phyloP scores from a whole-genome alignment of 164 flowering plant genomes.

The Magnolia sinica region DNA sequence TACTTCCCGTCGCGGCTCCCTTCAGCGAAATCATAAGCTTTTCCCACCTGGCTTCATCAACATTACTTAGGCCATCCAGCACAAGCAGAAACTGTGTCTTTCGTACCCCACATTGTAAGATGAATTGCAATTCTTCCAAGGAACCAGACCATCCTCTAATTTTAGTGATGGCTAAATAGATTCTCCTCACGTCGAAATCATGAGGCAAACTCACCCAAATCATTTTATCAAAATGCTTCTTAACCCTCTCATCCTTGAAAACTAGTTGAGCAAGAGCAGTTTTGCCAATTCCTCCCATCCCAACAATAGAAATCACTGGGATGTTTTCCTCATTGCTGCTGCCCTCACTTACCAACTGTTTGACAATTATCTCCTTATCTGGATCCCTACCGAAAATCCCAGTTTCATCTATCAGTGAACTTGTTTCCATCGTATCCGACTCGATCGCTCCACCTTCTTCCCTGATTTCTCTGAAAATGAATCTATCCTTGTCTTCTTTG shows the following conservation, averaged over 20 bases:
- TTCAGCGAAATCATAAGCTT: background rate
- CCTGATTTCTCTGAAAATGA: background rate
- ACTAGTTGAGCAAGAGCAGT: background rate
- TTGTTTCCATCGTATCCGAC: background rate
- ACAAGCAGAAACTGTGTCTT: slow-evolving; percentile 5
- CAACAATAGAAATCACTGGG: background rate
- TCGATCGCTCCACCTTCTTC: too few species aligned
- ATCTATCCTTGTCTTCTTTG: background rate
- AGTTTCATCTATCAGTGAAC: slow-evolving; percentile 1
- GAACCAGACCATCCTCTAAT: background rate
- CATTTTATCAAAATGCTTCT: background rate
- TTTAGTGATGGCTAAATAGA: too few species aligned
- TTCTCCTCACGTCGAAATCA: background rate
- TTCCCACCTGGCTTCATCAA: slow-evolving; percentile 2
- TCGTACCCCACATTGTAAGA: background rate
- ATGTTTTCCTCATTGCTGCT: background rate
- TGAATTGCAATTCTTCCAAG: background rate
- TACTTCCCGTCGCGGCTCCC: background rate
- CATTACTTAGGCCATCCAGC: slow-evolving; percentile 11
- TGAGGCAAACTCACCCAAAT: slow-evolving; percentile 1
- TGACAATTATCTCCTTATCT: slow-evolving; percentile 2
- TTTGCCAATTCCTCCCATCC: slow-evolving; percentile 6
- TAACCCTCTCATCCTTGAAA: background rate
- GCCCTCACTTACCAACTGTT: background rate
- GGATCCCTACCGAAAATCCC: slow-evolving; percentile 16